Conservation (phyloP, 2,329 filamentous ascomycete genomes). For the Alternaria sp. region DNA sequence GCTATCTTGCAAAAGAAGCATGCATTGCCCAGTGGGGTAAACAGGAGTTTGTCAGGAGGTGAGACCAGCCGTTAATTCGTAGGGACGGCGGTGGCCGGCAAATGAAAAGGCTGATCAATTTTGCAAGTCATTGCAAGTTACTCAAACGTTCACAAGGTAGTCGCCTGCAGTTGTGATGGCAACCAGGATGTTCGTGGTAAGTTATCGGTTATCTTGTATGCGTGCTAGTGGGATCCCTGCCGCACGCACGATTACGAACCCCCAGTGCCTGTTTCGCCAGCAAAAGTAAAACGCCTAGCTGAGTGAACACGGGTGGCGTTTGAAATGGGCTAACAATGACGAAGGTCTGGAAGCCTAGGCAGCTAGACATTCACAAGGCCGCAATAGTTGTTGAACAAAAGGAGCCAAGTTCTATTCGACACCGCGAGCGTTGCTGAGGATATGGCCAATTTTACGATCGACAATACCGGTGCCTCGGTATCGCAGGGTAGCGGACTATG, state of each 20-base stretch:
- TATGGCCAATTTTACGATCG: not conserved
- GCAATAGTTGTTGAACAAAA: not conserved
- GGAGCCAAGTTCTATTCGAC: not conserved
- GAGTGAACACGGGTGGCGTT: conserved; percentile 10
- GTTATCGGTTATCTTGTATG: conserved; percentile 24
- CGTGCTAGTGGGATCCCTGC: conserved; percentile 40
- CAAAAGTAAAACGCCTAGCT: conserved; percentile 30
- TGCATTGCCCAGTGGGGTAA: conserved; percentile 26
- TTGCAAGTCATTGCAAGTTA: conserved; percentile 32
- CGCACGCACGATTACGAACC: conserved; percentile 16
- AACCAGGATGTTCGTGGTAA: conserved; percentile 29
- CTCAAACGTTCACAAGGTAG: conserved; percentile 23
- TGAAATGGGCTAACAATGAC: conserved; percentile 29
- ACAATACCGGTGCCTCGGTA: not conserved
- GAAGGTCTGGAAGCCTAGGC: conserved; percentile 8
- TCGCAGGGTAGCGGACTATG: not conserved
- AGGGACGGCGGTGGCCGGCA: conserved; percentile 18
- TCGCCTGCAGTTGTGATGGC: conserved; percentile 23
- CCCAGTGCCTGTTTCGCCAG: conserved; percentile 30
- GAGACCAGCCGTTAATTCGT: conserved; percentile 17
- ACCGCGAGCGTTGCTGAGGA: not conserved
- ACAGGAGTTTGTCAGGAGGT: conserved; percentile 9
- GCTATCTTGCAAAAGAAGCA: conserved; percentile 29
- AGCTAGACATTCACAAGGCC: conserved; percentile 1
- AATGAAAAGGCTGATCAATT: conserved; percentile 16